phyloP scores from a whole-genome alignment of 2,329 filamentous ascomycete species.

The Escovopsis sp. region DNA sequence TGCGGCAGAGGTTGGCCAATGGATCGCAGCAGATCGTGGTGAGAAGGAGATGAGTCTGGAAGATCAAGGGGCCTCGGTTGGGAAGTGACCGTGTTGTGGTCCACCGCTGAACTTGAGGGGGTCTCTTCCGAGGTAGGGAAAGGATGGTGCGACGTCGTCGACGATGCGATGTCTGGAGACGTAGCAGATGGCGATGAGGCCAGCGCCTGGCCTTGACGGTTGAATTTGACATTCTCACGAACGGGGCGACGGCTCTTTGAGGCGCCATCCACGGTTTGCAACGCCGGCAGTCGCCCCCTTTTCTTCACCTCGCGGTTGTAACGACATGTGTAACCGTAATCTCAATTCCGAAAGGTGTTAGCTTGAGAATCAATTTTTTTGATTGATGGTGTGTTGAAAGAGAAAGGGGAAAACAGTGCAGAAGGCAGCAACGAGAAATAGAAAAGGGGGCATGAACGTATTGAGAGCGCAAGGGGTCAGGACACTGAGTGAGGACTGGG shows the following conservation, averaged over 20 bases:
- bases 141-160: not conserved
- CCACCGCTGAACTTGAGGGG: not conserved
- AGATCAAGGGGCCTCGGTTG: not conserved
- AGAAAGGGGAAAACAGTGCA: not conserved
- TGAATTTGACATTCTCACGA: not conserved
- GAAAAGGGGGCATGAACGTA: too few species aligned
- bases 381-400: too few species aligned
- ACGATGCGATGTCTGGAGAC: slow-evolving; percentile 2
- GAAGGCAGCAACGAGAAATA: not conserved
- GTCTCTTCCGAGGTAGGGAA: not conserved
- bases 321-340: slow-evolving; percentile 23
- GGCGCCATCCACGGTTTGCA: slow-evolving; percentile 3
- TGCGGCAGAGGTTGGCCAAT: slow-evolving; percentile 1
- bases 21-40: slow-evolving; percentile 1
- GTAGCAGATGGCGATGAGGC: slow-evolving; percentile 4
- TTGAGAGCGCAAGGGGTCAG: too few species aligned
- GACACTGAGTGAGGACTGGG: too few species aligned
- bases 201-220: not conserved
- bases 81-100: not conserved
- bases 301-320: slow-evolving; percentile 24
- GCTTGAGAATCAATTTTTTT: not conserved
- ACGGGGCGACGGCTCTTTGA: not conserved
- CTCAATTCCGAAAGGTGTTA: slow-evolving; percentile 9
- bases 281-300: slow-evolving; percentile 19
- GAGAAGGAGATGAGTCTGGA: not conserved